Conservation (phyloP, 176 grass and related monocot genomes). For the Aegilops speltoides region DNA sequence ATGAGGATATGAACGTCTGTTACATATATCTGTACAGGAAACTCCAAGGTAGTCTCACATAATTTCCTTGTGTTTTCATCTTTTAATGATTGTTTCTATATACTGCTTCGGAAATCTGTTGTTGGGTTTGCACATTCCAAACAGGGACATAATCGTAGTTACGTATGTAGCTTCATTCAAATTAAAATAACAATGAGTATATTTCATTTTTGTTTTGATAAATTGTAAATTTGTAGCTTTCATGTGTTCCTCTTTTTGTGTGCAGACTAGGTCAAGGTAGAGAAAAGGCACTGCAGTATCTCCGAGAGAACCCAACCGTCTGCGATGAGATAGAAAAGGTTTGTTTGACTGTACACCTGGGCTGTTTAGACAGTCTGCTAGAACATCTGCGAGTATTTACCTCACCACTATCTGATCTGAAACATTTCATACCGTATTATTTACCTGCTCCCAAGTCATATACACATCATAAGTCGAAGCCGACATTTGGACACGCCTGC, state of each 20-base stretch:
- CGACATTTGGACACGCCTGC: not conserved
- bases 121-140: not conserved
- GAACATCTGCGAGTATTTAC: not conserved
- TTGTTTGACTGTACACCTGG: not conserved
- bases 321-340: slow-evolving; percentile 94
- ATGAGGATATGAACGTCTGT: not conserved
- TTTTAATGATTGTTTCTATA: not conserved
- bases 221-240: not conserved
- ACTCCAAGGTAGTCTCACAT: not conserved
- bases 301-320: slow-evolving; percentile 65
- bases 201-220: not conserved
- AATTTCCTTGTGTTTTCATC: not conserved
- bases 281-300: slow-evolving; percentile 87
- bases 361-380: not conserved
- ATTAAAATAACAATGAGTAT: not conserved
- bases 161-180: not conserved
- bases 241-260: not conserved
- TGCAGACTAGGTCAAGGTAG: slow-evolving; percentile 87
- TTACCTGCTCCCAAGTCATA: not conserved
- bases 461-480: not conserved
- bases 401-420: not conserved
- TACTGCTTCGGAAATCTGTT: not conserved
- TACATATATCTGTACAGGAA: not conserved
- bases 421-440: not conserved
- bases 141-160: not conserved